Base-by-base conservation (phyloP, 768 basidiomycete genomes). In the Suillus tomentosus region DNA sequence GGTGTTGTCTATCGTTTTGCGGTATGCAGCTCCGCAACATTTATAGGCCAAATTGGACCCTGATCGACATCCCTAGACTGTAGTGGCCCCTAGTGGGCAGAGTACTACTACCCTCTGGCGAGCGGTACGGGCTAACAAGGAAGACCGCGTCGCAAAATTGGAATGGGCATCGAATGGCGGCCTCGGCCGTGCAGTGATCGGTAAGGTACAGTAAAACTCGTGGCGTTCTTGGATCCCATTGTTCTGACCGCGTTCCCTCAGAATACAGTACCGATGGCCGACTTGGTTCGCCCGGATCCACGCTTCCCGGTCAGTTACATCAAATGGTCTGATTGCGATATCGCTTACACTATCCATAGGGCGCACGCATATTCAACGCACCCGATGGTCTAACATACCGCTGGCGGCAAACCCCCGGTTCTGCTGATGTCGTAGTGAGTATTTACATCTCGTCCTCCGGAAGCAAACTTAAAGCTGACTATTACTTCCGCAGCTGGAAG, bases 151-250 rank as follows among this genome's bases (percentile, higher is more conserved):
- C 72, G 92, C 92, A 67, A 92, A 88, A 79, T 85, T 94, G 61
- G 93, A 95, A 77, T 95, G 92, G 92, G 85, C 90, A 62, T 80
- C 88, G 56, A 92, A 86, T 68, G 92, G 92, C 65, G 88, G 90
- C 63, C 87, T 94, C 59, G 92, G 92, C 65, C 91, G 92, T 70
- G 88, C 92, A 70, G 82, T 90, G 65, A 91, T 95, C 71, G 92
- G 93, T 71, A 94, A 93, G 83, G 92, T 91, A 67, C 62, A 74
- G 69, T 55, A 61, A 63, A 64, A 61, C 36, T 67, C 69, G 61
- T 67, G 64, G 65, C 62, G 63, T 62, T 70, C 57, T 42, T 27
- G 17, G 17, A 31, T 58, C 11, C 39, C 15, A 27, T 39, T 64
- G 62, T 73, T 71, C 74, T 67, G 72, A 69, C 63, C 73, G 66